Base-by-base conservation (phyloP, 495 filamentous ascomycete species). In the Cladorrhinum samala region DNA sequence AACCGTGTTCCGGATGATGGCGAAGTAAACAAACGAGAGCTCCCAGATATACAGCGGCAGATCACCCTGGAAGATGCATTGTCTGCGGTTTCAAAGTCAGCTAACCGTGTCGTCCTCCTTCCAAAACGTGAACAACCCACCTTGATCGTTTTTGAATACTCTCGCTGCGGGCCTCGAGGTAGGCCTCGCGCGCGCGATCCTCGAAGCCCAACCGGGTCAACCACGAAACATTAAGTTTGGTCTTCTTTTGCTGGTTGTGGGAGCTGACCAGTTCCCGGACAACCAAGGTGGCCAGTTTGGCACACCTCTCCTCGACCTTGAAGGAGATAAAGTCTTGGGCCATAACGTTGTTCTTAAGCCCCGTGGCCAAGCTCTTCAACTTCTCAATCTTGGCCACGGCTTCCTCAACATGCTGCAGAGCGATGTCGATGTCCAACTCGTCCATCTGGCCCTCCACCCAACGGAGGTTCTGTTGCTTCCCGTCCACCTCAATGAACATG, bases 401-500 rank as follows among this genome's bases (percentile, higher is more conserved):
- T 3, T 83, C 81, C 54, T 96, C 92, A 53, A 96, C 94, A 27
- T 82, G 78, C 60, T 96, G 92, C 21, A 97, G 78, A 1, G 93
- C 93, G 49, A 99, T 93, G 63, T 90, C 84, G 57, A 96, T 96
- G 59, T 97, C 94, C 3, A 99, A 81, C 62, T 95, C 91, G 63
- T 99, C 93, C 60, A 99, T 85, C 70, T 97, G 90, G 40, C 82
- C 80, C 63, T 99, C 93, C 0, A 97, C 90, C 88, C 88, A 96
- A 18, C 93, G 86, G 16, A 99, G 77, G 60, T 91, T 96, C 65
- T 96, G 88, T 59, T 95, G 91, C 60, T 94, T 92, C 19, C 94
- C 93, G 59, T 97, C 93, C 21, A 96, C 90, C 57, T 96, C 94
- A 53, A 99, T 90, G 33, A 94, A 77, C 68, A 96, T 80, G 57